phyloP scores from a whole-genome alignment of 164 flowering plant species.

The Euptelea pleiosperma region DNA sequence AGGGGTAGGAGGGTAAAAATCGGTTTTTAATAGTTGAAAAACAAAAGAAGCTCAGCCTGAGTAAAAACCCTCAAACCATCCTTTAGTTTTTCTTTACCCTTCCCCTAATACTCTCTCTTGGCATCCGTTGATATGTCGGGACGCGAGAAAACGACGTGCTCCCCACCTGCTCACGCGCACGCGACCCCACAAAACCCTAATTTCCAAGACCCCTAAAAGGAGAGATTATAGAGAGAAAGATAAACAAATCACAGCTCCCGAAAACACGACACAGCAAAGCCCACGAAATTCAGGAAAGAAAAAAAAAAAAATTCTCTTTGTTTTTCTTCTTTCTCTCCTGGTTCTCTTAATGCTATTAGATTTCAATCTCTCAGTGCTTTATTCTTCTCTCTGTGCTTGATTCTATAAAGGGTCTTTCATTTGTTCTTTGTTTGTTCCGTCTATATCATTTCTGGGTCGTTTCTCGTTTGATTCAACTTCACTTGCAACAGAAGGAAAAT shows the following conservation, averaged over 20 bases:
- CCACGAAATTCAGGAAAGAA: neutral
- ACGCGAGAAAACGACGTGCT: conserved; percentile 54
- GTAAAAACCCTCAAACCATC: too few relatives aligned
- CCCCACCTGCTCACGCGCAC: conserved; percentile 64
- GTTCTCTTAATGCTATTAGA: neutral
- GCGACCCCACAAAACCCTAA: conserved; percentile 65
- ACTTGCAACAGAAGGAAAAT: conserved; percentile 3
- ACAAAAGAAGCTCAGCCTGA: too few relatives aligned
- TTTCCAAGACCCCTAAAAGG: conserved; percentile 25
- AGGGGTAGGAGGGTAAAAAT: neutral
- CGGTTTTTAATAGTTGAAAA: neutral
- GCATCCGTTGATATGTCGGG: conserved; percentile 28
- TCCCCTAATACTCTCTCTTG: neutral
- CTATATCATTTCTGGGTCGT: too few relatives aligned
- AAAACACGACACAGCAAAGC: conserved; percentile 3
- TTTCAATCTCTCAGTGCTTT: neutral
- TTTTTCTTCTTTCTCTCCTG: neutral
- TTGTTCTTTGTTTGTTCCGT: neutral
- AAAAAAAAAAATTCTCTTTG: neutral
- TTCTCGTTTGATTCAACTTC: conserved; percentile 10
- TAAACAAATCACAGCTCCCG: neutral
- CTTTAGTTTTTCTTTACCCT: too few relatives aligned
- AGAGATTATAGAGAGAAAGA: neutral
- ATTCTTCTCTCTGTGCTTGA: conserved; percentile 17
- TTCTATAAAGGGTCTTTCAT: conserved; percentile 9